Evolutionary conservation across 257 asterid species (phyloP).

Genomic region (Nicotiana otophora): DNA sequence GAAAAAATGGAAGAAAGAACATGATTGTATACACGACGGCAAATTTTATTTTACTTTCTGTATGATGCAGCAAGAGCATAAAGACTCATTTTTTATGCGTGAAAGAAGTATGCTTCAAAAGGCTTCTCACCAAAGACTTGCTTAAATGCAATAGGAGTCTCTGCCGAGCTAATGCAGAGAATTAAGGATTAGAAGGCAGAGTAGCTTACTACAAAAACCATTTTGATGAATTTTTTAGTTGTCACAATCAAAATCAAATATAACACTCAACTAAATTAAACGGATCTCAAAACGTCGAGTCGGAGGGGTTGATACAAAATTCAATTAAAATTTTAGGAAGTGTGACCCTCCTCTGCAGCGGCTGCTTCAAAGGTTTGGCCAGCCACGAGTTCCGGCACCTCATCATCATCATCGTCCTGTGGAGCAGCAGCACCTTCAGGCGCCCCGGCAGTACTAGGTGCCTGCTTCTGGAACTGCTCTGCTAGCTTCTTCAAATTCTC

Average conservation of each 20-base stretch:
- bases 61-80: too few relatives aligned
- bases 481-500: conserved; percentile 69
- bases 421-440: conserved; percentile 21
- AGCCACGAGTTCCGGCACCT: conserved; percentile 62
- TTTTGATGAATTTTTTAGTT: neutral
- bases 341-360: conserved; percentile 51
- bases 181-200: neutral
- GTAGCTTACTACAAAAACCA: neutral
- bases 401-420: conserved; percentile 54
- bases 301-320: conserved; percentile 28
- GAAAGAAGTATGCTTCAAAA: neutral
- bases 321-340: conserved; percentile 22
- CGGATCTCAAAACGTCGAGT: conserved; percentile 18
- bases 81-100: too few relatives aligned
- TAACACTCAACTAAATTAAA: conserved; percentile 13
- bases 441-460: conserved; percentile 31
- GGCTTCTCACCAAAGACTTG: neutral
- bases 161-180: neutral
- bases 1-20: too few relatives aligned
- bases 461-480: conserved; percentile 71
- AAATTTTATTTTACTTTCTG: too few relatives aligned
- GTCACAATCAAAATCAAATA: neutral
- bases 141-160: neutral
- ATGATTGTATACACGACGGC: too few relatives aligned
- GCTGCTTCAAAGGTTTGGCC: conserved; percentile 71